Percentiles rank a stretch among this genome's conserved stretches.
Evolutionary conservation across 1,284 basidiomycete genomes (phyloP).

Genomic region (Ceraceosorus guamensis): DNA sequence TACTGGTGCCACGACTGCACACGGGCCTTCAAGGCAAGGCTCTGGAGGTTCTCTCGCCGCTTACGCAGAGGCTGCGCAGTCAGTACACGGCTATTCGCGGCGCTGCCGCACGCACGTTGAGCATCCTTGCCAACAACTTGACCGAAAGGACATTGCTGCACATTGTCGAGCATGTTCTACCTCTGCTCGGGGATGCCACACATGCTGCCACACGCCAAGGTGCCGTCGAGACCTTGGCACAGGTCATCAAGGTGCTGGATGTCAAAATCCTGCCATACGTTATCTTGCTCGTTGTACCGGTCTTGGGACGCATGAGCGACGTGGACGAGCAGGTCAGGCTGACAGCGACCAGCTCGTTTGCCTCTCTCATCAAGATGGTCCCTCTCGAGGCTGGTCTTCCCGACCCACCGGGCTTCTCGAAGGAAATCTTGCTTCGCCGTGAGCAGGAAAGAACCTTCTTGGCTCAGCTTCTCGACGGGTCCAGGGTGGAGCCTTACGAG

Average conservation of each 20-base stretch:
- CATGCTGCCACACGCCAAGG: conserved; percentile 78
- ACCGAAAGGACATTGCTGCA: conserved; percentile 77
- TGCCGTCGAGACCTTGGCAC: conserved; percentile 72
- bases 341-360: conserved; percentile 91
- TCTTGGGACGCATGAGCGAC: conserved; percentile 96
- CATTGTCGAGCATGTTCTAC: conserved; percentile 78
- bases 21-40: conserved; percentile 64
- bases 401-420: conserved; percentile 84
- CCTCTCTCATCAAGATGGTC: conserved; percentile 97
- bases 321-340: conserved; percentile 81
- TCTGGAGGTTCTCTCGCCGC: conserved; percentile 64
- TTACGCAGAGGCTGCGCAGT: conserved; percentile 71
- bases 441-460: conserved; percentile 86
- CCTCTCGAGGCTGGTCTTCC: conserved; percentile 95
- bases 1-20: conserved; percentile 70
- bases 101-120: conserved; percentile 76
- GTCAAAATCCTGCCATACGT: conserved; percentile 94
- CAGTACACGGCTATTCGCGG: conserved; percentile 81
- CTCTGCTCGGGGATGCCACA: conserved; percentile 72
- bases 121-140: conserved; percentile 77
- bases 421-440: conserved; percentile 66
- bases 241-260: conserved; percentile 83
- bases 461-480: conserved; percentile 70
- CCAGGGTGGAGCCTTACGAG: conserved; percentile 80
- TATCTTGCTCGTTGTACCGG: conserved; percentile 91